Base-by-base conservation (phyloP, 2,329 filamentous ascomycete genomes). In the Aureobasidium sp. region DNA sequence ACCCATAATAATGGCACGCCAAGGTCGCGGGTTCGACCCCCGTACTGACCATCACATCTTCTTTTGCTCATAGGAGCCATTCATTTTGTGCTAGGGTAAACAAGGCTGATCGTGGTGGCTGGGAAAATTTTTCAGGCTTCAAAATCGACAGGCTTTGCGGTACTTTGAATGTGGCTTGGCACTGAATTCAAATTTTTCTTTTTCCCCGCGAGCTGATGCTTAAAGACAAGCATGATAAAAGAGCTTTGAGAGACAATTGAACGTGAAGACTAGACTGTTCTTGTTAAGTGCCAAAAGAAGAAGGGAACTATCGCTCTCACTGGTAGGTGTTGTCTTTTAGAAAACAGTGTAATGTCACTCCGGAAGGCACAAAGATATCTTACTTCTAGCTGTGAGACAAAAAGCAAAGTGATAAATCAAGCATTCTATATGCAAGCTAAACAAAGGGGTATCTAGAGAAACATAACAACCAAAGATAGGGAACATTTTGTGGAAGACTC, bases 1-100 rank as follows among this genome's bases (percentile, higher is more conserved):
- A 20, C 8, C 29, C 29, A n/a, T n/a, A 32, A 51, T 51, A 51
- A 36, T 17, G 48, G 48, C 32, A 51, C 48, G 48, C 48, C 48
- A 51, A 51, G 48, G 48, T 51, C 48, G 48, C 48, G 48, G 48
- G 48, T 51, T 51, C 48, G 48, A 51, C 48, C 47, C 46, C 47
- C 47, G 47, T 51, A 51, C 47, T 51, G 47, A 51, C 47, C 47
- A 50, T 20, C 3, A 32, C 17, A 34, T 47, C 47, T 46, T 26
- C 27, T 50, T 50, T 50, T 50, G 47, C 51, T 20, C 6, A 2
- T 5, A 1, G 8, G 2, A 5, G 20, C 2, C 3, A 6, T 44
- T 5, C 41, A 26, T 44, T 5, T 23, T 1, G 7, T 20, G 6
- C n/a, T 12, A 2, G 2, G 8, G n/a, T 6, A 2, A n/a, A 2